Base-by-base conservation (phyloP, 1,284 basidiomycete species). In the Tausonia pullulans region DNA sequence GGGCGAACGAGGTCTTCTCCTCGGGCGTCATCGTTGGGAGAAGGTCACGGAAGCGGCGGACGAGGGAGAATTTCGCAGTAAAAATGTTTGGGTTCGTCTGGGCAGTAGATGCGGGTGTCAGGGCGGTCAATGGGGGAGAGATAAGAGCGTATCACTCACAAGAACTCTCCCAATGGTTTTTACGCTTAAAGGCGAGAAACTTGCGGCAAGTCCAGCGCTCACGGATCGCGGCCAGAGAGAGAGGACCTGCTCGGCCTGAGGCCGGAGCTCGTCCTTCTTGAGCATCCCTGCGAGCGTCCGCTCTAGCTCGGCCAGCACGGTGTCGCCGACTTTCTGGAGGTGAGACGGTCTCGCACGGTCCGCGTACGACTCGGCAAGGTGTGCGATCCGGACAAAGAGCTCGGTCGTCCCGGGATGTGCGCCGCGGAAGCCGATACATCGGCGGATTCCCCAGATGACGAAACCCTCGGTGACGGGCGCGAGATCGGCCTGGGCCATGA, bases 41-140 rank as follows among this genome's bases (percentile, higher is more conserved):
- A 65, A 82, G 75, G 14, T 82, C 79, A 3, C 78, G 77, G 41
- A 90, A 75, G 48, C 81, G 81, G 48, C 83, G 81, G 27, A 86
- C 86, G n/a, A 88, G 74, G 11, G 84, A 80, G 73, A 90, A 90
- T 72, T 87, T 89, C 72, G 85, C 86, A 2, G 84, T 82, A 1
- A 81, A 79, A 65, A 84, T 81, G 39, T 78, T 78, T 59, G 76
- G 74, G 67, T 86, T 83, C 11, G 48, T 13, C 64, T 65, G 40
- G 4, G 51, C 13, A 44, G 4, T 14, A 45, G 60, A 52, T 1
- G 54, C n/a, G 41, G 11, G 14, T 16, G 43, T 46, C n/a, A 58
- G 56, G 16, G 40, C 39, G 27, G 27, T 27, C 27, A 2, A 27
- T 27, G 27, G 27, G 27, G 27, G 27, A 27, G 27, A 27, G 1